Evolutionary conservation across 805 yeast genomes (phyloP), one percentile per base, ranked within the genome.

Genomic region (Candida vartiovaarae): DNA sequence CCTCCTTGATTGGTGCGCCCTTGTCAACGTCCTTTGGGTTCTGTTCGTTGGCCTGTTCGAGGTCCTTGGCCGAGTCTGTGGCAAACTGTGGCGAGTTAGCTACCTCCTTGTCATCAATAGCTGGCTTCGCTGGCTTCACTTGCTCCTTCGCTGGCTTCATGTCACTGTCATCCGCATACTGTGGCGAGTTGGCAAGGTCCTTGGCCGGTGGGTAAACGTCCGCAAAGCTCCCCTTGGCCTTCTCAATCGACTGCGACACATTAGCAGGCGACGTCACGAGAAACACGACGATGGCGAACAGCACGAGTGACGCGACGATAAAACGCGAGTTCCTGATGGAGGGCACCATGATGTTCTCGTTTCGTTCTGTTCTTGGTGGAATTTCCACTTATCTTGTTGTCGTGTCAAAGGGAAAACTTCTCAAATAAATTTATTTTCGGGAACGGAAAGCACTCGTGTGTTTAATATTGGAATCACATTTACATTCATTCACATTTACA

Each of bases 281-380:
- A 51, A 79, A 68, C 33, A 73, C 62, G 24, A 78, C 65, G 42
- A 81, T 59, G 53, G 71, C 67, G 40, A 80, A 60, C 29, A 78
- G 60, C 25, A 75, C 74, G 36, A 78, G 52, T 2, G 80, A 74
- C 9, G 75, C 75, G 9, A 77, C 58, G 11, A 75, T 50, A 47
- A 75, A 70, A 47, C 84, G 77, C 52, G 73, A 64, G 60, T 75
- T 76, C 56, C 78, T 67, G 45, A 68, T 63, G 8, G 49, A 24
- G 15, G 47, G 34, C 4, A 46, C 37, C 40, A 41, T 39, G 9
- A 41, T n/a, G 43, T 32, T 41, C 33, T 15, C 28, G 11, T 24
- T 38, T 34, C 23, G 37, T 24, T 15, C 40, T 32, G 7, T 26
- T 29, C 31, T 30, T 32, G 23, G 15, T 35, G 15, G 9, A 10